These are phyloP conservation scores for Exophiala spinifera DNA, from an alignment of 2,329 filamentous ascomycete genomes.

Conservation along the genomic window DNA sequence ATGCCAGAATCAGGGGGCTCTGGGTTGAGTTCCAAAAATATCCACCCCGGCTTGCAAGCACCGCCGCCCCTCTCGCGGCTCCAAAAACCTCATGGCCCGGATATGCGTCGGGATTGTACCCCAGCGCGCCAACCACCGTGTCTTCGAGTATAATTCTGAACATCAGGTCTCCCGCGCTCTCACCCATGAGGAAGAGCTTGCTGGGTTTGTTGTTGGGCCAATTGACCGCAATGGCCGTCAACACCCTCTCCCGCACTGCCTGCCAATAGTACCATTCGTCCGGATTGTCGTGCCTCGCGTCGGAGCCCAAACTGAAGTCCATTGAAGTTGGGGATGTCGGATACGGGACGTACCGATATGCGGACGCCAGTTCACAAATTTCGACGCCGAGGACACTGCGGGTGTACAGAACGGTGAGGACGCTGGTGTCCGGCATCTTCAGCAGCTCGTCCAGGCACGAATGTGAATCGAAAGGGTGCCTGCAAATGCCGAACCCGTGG, in stretches of 20 bases:
- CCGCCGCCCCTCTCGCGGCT: not conserved
- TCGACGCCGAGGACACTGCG: not conserved
- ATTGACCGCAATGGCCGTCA: conserved; percentile 1
- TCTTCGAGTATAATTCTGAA: conserved; percentile 3
- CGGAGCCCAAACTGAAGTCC: not conserved
- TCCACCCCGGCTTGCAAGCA: not conserved
- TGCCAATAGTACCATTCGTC: conserved; percentile 5
- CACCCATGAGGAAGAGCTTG: conserved; percentile 4
- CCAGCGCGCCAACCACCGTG: conserved; percentile 1
- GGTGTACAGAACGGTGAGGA: conserved; percentile 2
- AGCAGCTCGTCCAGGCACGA: conserved; percentile 2
- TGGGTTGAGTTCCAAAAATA: conserved; percentile 3
- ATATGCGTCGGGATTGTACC: conserved; percentile 2
- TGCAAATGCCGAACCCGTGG: not conserved
- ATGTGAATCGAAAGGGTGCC: conserved; percentile 2
- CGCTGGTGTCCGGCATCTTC: conserved; percentile 2
- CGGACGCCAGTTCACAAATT: no score
- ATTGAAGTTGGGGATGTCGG: conserved; percentile 1
- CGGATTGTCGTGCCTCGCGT: conserved; percentile 1
- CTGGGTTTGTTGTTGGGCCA: not conserved
- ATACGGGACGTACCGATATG: not conserved
- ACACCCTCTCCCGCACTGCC: not conserved
- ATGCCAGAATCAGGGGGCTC: no score
- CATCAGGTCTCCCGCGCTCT: conserved; percentile 1
- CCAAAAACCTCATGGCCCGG: conserved; percentile 1